These are phyloP conservation scores for Candida glucosophila DNA, from an alignment of 1,139 yeast genomes.

Conservation along the genomic window DNA sequence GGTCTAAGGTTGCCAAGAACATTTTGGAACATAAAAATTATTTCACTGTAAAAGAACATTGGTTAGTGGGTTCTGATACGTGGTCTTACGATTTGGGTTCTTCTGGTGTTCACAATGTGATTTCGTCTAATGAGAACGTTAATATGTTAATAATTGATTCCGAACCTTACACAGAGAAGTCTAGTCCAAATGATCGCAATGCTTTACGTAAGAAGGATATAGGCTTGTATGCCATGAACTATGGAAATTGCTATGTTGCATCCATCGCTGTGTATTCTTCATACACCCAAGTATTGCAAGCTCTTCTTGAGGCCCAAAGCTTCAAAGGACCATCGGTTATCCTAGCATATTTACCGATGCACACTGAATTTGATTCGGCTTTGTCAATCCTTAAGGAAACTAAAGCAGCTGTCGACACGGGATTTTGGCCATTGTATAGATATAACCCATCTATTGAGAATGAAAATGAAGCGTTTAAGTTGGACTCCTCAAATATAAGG, in stretches of 20 bases:
- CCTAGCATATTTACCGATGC: slow-evolving; percentile 81
- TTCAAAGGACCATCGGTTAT: slow-evolving; percentile 88
- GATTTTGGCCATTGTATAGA: slow-evolving; percentile 93
- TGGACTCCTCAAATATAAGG: slow-evolving; percentile 79
- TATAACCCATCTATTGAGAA: slow-evolving; percentile 55
- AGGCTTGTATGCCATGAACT: slow-evolving; percentile 93
- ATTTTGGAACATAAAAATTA: slow-evolving; percentile 39
- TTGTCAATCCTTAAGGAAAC: slow-evolving; percentile 77
- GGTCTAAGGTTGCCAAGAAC: slow-evolving; percentile 28
- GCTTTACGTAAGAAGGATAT: slow-evolving; percentile 77
- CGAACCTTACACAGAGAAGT: slow-evolving; percentile 59
- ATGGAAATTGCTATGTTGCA: slow-evolving; percentile 85
- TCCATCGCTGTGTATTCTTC: slow-evolving; percentile 92
- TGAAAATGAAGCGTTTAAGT: slow-evolving; percentile 51
- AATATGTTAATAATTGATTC: slow-evolving; percentile 86
- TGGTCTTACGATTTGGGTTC: slow-evolving; percentile 93
- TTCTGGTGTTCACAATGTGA: slow-evolving; percentile 83
- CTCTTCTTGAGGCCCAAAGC: slow-evolving; percentile 79
- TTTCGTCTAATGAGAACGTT: slow-evolving; percentile 67
- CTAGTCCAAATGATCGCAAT: slow-evolving; percentile 14
- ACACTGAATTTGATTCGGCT: slow-evolving; percentile 58
- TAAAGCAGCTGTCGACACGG: slow-evolving; percentile 82
- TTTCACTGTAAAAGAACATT: slow-evolving; percentile 45
- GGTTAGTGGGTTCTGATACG: slow-evolving; percentile 92
- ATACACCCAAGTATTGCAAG: slow-evolving; percentile 85